Evolutionary conservation across 345 rosid genomes (phyloP), one percentile per base, ranked within the genome.

Genomic region (Sonneratia caseolaris): DNA sequence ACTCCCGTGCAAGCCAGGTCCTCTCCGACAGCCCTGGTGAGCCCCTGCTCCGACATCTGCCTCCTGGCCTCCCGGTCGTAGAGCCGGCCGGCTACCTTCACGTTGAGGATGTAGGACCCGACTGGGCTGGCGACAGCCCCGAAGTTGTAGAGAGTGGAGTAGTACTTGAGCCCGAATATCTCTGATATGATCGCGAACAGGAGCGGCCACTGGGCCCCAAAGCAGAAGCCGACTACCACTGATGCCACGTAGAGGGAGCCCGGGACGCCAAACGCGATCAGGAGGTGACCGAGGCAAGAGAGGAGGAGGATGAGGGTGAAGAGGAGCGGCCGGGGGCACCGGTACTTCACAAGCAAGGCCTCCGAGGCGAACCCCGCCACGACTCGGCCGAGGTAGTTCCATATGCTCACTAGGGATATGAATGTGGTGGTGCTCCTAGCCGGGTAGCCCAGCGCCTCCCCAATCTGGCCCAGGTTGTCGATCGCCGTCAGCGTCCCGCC

Each of bases 201-300:
- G 9, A 82, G 70, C 1, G 86, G 86, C 83, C 79, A 76, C 65
- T 78, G 83, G 4, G 83, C 85, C n/a, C 85, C 83, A 6, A 82
- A 76, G 73, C 83, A 80, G 78, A 82, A 82, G 37, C 85, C 83
- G 42, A 73, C 75, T 19, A 82, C 66, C 21, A 80, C 69, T 0
- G 85, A 82, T 27, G 83, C 55, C 38, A 74, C 22, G 71, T 82
- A 82, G 47, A 82, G 85, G 12, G 81, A 57, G 13, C 71, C 68
- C 2, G 85, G 78, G 48, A 80, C 76, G 24, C 75, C 81, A 19
- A 80, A 80, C 18, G 85, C 83, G 3, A 82, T 82, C 18, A 80
- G 69, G 38, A 80, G 80, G 57, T 82, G 83, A 42, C 85, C 85
- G 19, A 75, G 64, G 71, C 85, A 75, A 6, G 85, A 80, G 32